Evolutionary conservation across 2,329 filamentous ascomycete species (phyloP).

Genomic region (Fusarium foetens): DNA sequence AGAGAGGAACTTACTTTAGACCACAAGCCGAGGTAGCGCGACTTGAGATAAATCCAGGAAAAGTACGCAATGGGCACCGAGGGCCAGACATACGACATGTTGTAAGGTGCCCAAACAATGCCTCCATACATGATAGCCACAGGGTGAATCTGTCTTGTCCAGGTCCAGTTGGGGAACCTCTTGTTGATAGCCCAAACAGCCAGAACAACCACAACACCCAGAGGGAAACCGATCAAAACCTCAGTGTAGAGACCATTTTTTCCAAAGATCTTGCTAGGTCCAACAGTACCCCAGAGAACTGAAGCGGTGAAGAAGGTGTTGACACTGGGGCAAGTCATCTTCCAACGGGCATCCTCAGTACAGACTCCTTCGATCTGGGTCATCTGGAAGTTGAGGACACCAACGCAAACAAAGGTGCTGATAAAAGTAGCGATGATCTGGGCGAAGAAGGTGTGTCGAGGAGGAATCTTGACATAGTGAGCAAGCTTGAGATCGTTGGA

Average conservation of each 20-base stretch:
- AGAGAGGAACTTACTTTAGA: constrained; percentile 61
- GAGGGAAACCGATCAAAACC: constrained; percentile 61
- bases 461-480: constrained; percentile 70
- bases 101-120: constrained; percentile 60
- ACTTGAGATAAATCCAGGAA: constrained; percentile 63
- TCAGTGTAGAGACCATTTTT: constrained; percentile 59
- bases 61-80: constrained; percentile 63
- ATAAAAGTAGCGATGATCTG: constrained; percentile 68
- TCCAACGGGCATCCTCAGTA: constrained; percentile 58
- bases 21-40: constrained; percentile 61
- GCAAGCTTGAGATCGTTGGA: constrained; percentile 60
- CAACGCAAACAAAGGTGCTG: constrained; percentile 62
- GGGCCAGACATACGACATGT: constrained; percentile 63
- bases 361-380: constrained; percentile 61
- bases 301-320: constrained; percentile 68
- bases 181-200: constrained; percentile 54
- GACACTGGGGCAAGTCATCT: constrained; percentile 62
- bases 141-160: constrained; percentile 59
- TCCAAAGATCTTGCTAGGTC: constrained; percentile 62
- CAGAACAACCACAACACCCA: constrained; percentile 59
- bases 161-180: constrained; percentile 53
- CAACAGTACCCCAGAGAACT: constrained; percentile 65
- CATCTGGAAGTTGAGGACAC: constrained; percentile 62
- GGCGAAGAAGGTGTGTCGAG: constrained; percentile 66
- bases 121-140: constrained; percentile 60